A percentile compares a stretch with the other conserved stretches of the same genome.
phyloP scores from a whole-genome alignment of 192 early-diverging fungal species.

The Paraglomus brasilianum region DNA sequence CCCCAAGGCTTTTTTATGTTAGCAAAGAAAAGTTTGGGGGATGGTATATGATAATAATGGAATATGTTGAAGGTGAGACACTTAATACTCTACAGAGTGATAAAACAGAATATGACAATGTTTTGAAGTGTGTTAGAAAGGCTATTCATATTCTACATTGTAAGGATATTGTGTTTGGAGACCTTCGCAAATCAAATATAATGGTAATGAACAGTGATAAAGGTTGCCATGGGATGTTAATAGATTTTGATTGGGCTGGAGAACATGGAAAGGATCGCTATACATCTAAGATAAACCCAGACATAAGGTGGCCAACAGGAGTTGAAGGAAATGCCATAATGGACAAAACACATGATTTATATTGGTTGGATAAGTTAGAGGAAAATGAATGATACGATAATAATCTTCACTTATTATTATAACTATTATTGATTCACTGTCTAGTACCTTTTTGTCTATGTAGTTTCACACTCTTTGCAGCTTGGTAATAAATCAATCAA shows the following conservation, averaged over 20 bases:
- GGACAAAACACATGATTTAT: no score
- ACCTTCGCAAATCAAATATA: slow-evolving; percentile 1
- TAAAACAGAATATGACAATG: not conserved
- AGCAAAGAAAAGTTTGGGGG: not conserved
- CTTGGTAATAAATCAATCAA: no score
- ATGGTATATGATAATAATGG: slow-evolving; percentile 17
- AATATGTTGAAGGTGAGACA: not conserved
- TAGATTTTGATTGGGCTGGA: slow-evolving; percentile 11
- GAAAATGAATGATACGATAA: no score
- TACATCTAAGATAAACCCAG: slow-evolving; percentile 2
- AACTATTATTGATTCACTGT: no score
- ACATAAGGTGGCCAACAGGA: no score
- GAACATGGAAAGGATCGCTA: not conserved
- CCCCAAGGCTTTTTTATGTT: not conserved
- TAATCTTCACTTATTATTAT: no score
- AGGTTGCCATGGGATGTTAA: not conserved
- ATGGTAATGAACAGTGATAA: not conserved
- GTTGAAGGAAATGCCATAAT: no score
- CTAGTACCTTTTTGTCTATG: no score
- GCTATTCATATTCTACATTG: not conserved
- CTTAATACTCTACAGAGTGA: not conserved
- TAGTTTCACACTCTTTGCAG: no score
- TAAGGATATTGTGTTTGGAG: slow-evolving; percentile 10
- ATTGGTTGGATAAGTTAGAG: no score
- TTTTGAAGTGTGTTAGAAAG: not conserved